A percentile compares a stretch with the other conserved stretches of the same genome.
These are phyloP conservation scores for Calophaca sinica DNA, from an alignment of 306 rosid genomes.

Conservation along the genomic window DNA sequence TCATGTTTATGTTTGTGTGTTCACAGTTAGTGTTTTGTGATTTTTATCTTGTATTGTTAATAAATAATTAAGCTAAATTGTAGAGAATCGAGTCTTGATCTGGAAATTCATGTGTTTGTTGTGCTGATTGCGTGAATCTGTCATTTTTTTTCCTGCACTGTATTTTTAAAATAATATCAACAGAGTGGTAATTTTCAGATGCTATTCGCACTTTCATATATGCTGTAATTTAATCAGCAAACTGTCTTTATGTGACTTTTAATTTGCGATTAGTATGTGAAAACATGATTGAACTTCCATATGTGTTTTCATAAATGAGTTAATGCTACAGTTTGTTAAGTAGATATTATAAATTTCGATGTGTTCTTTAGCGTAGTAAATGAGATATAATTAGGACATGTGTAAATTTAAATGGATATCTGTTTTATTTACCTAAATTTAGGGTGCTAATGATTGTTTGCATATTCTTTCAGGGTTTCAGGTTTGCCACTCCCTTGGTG, in stretches of 20 bases:
- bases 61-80: not conserved
- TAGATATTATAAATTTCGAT: no score
- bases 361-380: not conserved
- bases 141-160: not conserved
- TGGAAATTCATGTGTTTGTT: not conserved
- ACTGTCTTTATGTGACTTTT: not conserved
- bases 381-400: not conserved
- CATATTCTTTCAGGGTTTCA: slow-evolving; percentile 55
- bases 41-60: not conserved
- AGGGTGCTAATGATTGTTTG: not conserved
- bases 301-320: not conserved
- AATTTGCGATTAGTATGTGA: not conserved
- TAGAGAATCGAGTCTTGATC: not conserved
- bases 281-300: not conserved
- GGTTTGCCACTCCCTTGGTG: slow-evolving; percentile 74
- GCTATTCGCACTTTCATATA: not conserved
- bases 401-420: not conserved
- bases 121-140: not conserved
- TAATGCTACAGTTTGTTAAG: not conserved
- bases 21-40: not conserved
- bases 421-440: not conserved
- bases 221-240: no score
- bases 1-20: not conserved
- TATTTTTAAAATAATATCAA: not conserved
- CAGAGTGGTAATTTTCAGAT: not conserved